Evolutionary conservation across 768 basidiomycete species (phyloP), one percentile per base, ranked within the genome.

Genomic region (Cubamyces lactineus): DNA sequence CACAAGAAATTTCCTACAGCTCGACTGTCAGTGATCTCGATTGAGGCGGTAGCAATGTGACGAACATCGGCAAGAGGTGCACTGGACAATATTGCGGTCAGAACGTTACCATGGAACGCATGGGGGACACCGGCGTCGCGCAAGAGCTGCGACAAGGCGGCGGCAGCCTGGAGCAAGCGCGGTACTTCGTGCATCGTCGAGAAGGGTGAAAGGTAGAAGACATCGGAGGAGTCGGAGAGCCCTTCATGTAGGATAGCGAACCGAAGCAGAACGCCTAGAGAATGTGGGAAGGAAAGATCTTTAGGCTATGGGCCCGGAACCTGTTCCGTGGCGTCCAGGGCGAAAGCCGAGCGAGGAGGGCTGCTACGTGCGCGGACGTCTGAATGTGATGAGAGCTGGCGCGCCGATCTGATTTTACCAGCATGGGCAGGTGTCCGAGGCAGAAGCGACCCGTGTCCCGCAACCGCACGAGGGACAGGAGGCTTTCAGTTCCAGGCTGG

Each of bases 31-130:
- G 63, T 23, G 13, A 11, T 16, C 48, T 26, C 16, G n/a, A 3
- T 34, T 5, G 34, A 19, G 56, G 58, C 58, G 57, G 6, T 53
- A 19, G 58, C 16, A 46, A 59, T 26, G n/a, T 34, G 6, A 80
- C 84, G 60, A 69, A 87, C 92, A 71, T 92, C 87, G 64, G 86
- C 80, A 45, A 86, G 83, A 45, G 86, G 78, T 67, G 76, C 81
- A 67, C 86, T 86, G 41, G 89, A 82, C 50, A 94, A 80, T 39
- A 87, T 76, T 24, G 92, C 88, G 34, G 86, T 84, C 66, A 92
- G 76, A 60, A 92, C 75, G 69, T 82, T 88, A 13, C 92, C 92
- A 68, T 94, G 82, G 74, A 94, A 93, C 30, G 91, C 92, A 70
- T 94, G 92, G 11, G 88, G 85, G 55, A 92, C 84, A 60, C 77